These are phyloP conservation scores for Rhizophagus clarus DNA, from an alignment of 192 early-diverging fungal species.

Conservation along the genomic window DNA sequence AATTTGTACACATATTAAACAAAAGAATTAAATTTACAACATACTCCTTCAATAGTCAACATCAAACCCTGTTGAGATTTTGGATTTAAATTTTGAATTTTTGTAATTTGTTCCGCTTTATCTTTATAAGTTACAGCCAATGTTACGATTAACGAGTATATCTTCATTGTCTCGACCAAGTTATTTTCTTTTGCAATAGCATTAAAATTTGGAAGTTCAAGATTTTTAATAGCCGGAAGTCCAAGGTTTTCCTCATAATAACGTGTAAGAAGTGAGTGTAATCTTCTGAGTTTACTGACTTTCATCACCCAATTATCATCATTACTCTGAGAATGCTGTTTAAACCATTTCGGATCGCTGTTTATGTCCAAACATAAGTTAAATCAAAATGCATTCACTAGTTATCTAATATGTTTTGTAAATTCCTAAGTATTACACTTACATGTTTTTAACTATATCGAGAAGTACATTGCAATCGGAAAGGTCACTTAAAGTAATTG, in stretches of 20 bases:
- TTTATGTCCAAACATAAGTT: conserved; percentile 12
- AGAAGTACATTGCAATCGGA: conserved; percentile 78
- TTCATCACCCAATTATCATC: conserved; percentile 96
- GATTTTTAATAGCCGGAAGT: conserved; percentile 51
- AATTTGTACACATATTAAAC: conserved; percentile 8
- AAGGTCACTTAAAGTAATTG: conserved; percentile 64
- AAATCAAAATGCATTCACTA: neutral
- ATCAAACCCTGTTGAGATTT: conserved; percentile 84
- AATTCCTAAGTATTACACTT: conserved; percentile 37
- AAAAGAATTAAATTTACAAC: conserved; percentile 7
- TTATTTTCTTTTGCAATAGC: conserved; percentile 84
- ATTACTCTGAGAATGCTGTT: conserved; percentile 57
- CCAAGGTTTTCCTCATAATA: conserved; percentile 91
- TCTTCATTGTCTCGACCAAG: conserved; percentile 68
- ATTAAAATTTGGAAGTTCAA: conserved; percentile 76
- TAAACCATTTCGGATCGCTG: conserved; percentile 94
- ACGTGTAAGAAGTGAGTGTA: conserved; percentile 78
- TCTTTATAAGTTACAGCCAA: conserved; percentile 85
- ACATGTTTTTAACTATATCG: conserved; percentile 85
- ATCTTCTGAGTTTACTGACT: conserved; percentile 90
- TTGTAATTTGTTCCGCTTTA: conserved; percentile 83
- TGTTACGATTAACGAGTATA: conserved; percentile 81
- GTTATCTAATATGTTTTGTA: neutral
- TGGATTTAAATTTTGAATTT: conserved; percentile 75
- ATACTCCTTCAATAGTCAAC: conserved; percentile 86